A percentile compares a stretch with the other conserved stretches of the same genome.
These are phyloP conservation scores for Puccinia triticina DNA, from an alignment of 1,284 basidiomycete genomes.

Conservation along the genomic window DNA sequence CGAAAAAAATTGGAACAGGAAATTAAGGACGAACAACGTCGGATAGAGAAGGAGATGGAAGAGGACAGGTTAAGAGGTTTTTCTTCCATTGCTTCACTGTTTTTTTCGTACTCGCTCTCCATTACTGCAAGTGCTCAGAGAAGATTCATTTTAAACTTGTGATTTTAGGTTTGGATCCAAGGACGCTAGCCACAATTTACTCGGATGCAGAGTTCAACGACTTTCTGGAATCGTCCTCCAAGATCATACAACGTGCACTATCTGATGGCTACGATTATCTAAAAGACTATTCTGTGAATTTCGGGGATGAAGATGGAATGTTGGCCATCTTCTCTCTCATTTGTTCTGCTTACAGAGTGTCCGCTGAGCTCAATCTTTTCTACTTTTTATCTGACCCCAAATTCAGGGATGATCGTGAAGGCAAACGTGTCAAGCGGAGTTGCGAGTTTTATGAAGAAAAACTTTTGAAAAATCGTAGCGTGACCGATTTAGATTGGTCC, in stretches of 20 bases:
- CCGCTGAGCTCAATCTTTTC: neutral
- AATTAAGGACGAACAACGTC: conserved; percentile 68
- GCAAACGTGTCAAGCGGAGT: conserved; percentile 79
- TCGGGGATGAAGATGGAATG: conserved; percentile 53
- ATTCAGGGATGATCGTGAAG: conserved; percentile 82
- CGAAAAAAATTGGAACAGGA: conserved; percentile 64
- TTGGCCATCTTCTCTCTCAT: conserved; percentile 66
- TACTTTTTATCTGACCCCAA: neutral
- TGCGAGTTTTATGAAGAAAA: conserved; percentile 87
- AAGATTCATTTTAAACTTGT: conserved; percentile 3
- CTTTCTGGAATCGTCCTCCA: conserved; percentile 92
- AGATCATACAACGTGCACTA: conserved; percentile 91
- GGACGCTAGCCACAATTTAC: conserved; percentile 78
- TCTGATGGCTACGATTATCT: conserved; percentile 96
- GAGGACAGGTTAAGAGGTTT: conserved; percentile 73
- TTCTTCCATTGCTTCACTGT: conserved; percentile 21
- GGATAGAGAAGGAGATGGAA: conserved; percentile 76
- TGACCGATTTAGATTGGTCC: conserved; percentile 97
- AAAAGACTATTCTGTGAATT: conserved; percentile 85
- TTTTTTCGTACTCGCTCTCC: conserved; percentile 12
- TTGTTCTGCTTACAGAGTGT: conserved; percentile 56
- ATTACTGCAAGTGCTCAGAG: neutral
- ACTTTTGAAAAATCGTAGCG: conserved; percentile 84
- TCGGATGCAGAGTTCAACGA: conserved; percentile 83
- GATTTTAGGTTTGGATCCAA: conserved; percentile 76